These are phyloP conservation scores for Neopestalotiopsis sp. DNA, from an alignment of 2,329 filamentous ascomycete genomes.

Conservation along the genomic window DNA sequence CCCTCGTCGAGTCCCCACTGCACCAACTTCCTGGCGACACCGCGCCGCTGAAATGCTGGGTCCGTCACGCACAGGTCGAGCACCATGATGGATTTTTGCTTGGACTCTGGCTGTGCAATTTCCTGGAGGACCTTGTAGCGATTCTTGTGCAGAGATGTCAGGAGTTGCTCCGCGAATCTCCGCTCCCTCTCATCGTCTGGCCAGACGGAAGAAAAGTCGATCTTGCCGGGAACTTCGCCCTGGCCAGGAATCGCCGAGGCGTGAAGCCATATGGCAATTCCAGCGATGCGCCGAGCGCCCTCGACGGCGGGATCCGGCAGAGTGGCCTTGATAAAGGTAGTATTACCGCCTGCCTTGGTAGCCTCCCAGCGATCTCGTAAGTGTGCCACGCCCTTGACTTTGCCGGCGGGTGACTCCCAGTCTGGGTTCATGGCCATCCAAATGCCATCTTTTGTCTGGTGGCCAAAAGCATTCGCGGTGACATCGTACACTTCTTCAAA, in stretches of 20 bases:
- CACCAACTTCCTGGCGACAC: slow-evolving; percentile 50
- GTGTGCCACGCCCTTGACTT: slow-evolving; percentile 37
- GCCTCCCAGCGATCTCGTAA: slow-evolving; percentile 47
- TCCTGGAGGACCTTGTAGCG: slow-evolving; percentile 49
- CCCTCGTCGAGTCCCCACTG: slow-evolving; percentile 53
- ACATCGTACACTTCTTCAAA: slow-evolving; percentile 34
- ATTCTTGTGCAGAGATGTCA: slow-evolving; percentile 46
- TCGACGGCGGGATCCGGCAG: slow-evolving; percentile 42
- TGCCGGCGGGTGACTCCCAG: slow-evolving; percentile 57
- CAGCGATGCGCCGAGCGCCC: slow-evolving; percentile 44
- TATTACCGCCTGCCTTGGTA: slow-evolving; percentile 51
- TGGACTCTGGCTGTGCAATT: slow-evolving; percentile 35
- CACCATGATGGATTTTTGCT: slow-evolving; percentile 48
- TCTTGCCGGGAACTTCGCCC: slow-evolving; percentile 45
- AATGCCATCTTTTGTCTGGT: slow-evolving; percentile 54
- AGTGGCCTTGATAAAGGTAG: slow-evolving; percentile 59
- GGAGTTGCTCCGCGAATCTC: slow-evolving; percentile 50
- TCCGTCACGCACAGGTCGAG: slow-evolving; percentile 59
- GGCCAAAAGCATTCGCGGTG: slow-evolving; percentile 50
- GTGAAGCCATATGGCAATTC: slow-evolving; percentile 61
- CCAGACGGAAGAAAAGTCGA: slow-evolving; percentile 43
- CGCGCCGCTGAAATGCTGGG: slow-evolving; percentile 56
- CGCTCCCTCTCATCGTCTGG: slow-evolving; percentile 49
- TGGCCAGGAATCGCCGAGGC: slow-evolving; percentile 52
- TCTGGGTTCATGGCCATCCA: slow-evolving; percentile 58